phyloP scores from a whole-genome alignment of 2,329 filamentous ascomycete species.

The Xylariales sp. region DNA sequence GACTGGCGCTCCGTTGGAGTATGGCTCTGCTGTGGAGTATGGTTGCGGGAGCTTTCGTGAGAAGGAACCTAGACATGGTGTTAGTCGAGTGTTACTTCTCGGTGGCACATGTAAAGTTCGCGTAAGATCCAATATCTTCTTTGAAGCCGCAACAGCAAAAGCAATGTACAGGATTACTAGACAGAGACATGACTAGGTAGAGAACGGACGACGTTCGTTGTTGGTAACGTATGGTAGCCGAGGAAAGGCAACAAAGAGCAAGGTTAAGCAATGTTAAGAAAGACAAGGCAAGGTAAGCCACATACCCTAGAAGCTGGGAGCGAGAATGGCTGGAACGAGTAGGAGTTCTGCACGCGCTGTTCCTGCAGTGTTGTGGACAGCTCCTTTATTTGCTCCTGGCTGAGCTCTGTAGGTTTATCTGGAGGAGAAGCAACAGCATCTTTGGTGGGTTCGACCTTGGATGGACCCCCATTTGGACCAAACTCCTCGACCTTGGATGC shows the following conservation, averaged over 20 bases:
- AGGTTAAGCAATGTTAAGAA: neutral
- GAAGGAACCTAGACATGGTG: slow-evolving; percentile 46
- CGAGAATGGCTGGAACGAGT: slow-evolving; percentile 86
- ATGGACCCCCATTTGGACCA: slow-evolving; percentile 11
- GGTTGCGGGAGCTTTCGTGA: slow-evolving; percentile 54
- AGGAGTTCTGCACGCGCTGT: slow-evolving; percentile 76
- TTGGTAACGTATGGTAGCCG: neutral
- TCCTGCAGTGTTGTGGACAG: slow-evolving; percentile 76
- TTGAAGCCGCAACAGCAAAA: neutral
- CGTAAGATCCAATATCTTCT: neutral
- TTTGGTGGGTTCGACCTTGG: slow-evolving; percentile 16
- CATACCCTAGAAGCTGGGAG: slow-evolving; percentile 78
- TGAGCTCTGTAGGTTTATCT: slow-evolving; percentile 36
- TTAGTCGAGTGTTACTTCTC: neutral
- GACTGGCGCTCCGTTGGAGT: slow-evolving; percentile 62
- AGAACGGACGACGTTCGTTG: neutral
- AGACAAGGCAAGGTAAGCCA: slow-evolving; percentile 19
- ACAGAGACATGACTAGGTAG: neutral
- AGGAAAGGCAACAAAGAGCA: neutral
- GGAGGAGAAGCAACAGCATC: slow-evolving; percentile 12
- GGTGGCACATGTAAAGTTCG: neutral
- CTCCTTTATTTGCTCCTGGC: slow-evolving; percentile 62
- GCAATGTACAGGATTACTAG: neutral
- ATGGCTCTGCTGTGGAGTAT: slow-evolving; percentile 61
- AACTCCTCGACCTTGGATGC: slow-evolving; percentile 13